These are phyloP conservation scores for Haplosporangium sp. DNA, from an alignment of 371 early-diverging fungal genomes.

Conservation along the genomic window DNA sequence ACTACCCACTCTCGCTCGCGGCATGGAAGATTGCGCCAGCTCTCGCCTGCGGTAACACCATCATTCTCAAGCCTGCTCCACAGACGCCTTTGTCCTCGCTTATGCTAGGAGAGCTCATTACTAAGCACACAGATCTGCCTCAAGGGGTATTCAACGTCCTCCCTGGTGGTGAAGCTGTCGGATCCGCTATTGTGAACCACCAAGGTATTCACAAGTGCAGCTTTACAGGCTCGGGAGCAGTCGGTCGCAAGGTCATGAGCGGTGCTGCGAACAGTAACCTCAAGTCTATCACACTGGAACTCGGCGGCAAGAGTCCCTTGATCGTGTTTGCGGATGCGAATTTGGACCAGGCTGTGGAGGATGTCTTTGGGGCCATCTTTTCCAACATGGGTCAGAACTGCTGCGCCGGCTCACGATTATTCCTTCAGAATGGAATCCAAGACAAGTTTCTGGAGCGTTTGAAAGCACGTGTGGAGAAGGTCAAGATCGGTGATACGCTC, in stretches of 20 bases:
- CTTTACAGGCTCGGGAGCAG: conserved; percentile 83
- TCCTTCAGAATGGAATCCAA: conserved; percentile 85
- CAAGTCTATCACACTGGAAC: conserved; percentile 84
- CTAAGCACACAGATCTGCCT: conserved; percentile 47
- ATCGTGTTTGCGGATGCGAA: conserved; percentile 90
- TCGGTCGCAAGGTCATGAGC: conserved; percentile 78
- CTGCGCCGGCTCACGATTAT: conserved; percentile 87
- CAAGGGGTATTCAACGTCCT: conserved; percentile 82
- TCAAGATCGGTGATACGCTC: conserved; percentile 73
- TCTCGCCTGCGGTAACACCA: conserved; percentile 71
- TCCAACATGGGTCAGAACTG: conserved; percentile 91
- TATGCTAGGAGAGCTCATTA: conserved; percentile 61
- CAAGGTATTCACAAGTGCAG: conserved; percentile 67
- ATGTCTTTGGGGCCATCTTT: conserved; percentile 77
- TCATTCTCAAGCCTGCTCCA: conserved; percentile 74
- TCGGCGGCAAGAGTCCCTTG: conserved; percentile 92
- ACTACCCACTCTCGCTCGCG: conserved; percentile 85
- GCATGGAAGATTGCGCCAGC: conserved; percentile 92
- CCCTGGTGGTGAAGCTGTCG: conserved; percentile 68
- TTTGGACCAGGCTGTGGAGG: conserved; percentile 79
- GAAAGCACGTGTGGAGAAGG: conserved; percentile 65
- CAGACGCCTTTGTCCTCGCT: conserved; percentile 74
- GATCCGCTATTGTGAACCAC: conserved; percentile 64
- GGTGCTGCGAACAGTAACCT: conserved; percentile 75
- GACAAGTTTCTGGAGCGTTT: conserved; percentile 75